These are phyloP conservation scores for Pistacia atlantica DNA, from an alignment of 345 rosid genomes.

Conservation along the genomic window DNA sequence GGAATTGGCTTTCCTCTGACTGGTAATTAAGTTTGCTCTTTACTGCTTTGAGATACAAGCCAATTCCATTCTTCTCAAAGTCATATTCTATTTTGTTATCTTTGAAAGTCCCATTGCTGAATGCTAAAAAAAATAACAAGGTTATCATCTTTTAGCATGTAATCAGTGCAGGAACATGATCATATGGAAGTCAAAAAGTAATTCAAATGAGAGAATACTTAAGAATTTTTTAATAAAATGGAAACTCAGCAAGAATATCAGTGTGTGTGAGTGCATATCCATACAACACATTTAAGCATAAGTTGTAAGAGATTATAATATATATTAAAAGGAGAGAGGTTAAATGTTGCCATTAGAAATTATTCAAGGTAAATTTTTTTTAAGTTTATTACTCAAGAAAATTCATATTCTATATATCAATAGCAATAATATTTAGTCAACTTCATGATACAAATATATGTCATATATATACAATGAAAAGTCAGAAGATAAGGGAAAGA, in stretches of 20 bases:
- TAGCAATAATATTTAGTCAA: not conserved
- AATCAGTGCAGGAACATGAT: not conserved
- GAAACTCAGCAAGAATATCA: not conserved
- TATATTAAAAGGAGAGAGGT: too few relatives aligned
- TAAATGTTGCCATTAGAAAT: not conserved
- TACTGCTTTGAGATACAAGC: not conserved
- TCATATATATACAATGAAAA: not conserved
- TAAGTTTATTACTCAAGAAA: not conserved
- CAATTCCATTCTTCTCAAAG: not conserved
- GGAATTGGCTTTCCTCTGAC: conserved; percentile 90
- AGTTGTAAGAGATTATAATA: too few relatives aligned
- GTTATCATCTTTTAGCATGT: not conserved
- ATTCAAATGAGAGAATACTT: not conserved
- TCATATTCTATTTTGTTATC: not conserved
- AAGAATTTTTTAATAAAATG: too few relatives aligned
- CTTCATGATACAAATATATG: not conserved
- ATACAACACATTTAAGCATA: too few relatives aligned
- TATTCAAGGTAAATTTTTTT: not conserved
- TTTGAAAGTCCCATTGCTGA: not conserved
- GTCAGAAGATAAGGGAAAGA: not conserved
- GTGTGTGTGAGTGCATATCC: not conserved
- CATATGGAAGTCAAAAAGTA: not conserved
- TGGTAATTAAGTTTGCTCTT: conserved; percentile 27
- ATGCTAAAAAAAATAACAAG: not conserved
- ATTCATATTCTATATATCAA: not conserved